These are phyloP conservation scores for Colletotrichum liriopes DNA, from an alignment of 2,329 filamentous ascomycete species.

Conservation along the genomic window DNA sequence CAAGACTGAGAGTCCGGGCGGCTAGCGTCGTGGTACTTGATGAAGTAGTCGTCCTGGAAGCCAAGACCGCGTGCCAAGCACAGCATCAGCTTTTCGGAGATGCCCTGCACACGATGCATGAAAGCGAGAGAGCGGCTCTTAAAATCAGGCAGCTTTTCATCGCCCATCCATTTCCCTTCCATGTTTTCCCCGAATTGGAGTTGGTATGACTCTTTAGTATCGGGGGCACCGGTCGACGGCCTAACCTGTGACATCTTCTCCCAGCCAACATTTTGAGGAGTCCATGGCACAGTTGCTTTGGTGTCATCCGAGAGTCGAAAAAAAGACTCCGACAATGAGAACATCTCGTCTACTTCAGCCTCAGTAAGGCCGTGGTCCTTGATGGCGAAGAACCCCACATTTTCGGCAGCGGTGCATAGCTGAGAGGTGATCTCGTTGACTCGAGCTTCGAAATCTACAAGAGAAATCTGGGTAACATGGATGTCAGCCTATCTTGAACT, in stretches of 20 bases:
- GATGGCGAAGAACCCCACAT: constrained; percentile 73
- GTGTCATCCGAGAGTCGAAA: constrained; percentile 66
- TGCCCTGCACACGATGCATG: constrained; percentile 67
- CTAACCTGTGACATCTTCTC: constrained; percentile 72
- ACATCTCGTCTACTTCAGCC: constrained; percentile 66
- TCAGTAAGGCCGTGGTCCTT: constrained; percentile 68
- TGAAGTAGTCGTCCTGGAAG: constrained; percentile 70
- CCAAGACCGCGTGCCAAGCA: constrained; percentile 72
- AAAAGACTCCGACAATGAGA: constrained; percentile 66
- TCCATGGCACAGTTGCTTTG: constrained; percentile 71
- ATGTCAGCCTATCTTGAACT: constrained; percentile 57
- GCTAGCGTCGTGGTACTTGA: constrained; percentile 66
- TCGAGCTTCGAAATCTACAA: constrained; percentile 66
- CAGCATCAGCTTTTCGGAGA: constrained; percentile 71
- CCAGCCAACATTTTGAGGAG: constrained; percentile 71
- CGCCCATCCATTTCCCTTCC: constrained; percentile 66
- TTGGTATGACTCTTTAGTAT: constrained; percentile 75
- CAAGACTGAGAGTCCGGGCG: constrained; percentile 69
- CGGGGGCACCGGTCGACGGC: constrained; percentile 71
- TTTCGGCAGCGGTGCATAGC: constrained; percentile 69
- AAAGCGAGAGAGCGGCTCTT: constrained; percentile 61
- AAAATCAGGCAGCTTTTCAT: constrained; percentile 66
- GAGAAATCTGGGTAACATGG: constrained; percentile 60
- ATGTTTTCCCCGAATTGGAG: constrained; percentile 73
- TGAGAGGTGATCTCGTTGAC: constrained; percentile 68